Percentiles rank a stretch among this genome's conserved stretches.
Conservation (phyloP, 2,329 filamentous ascomycete species). For the Colletotrichum gloeosporioides region DNA sequence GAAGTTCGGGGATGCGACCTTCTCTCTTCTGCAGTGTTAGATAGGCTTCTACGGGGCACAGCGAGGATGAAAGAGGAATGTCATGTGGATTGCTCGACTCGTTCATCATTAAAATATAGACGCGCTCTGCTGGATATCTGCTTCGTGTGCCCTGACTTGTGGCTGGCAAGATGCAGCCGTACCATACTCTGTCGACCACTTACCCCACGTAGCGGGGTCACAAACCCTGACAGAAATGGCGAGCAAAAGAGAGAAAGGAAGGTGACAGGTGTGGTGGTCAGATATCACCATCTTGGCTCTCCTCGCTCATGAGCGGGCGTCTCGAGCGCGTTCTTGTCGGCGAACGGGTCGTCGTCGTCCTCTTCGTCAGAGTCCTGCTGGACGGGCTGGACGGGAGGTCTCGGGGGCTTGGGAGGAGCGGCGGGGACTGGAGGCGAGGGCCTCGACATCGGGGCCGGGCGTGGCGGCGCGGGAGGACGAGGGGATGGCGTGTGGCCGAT, state of each 20-base stretch:
- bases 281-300: slow-evolving; percentile 22
- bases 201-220: neutral
- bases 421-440: slow-evolving; percentile 50
- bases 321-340: slow-evolving; percentile 75
- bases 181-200: neutral
- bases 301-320: slow-evolving; percentile 16
- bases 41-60: neutral
- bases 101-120: neutral
- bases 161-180: neutral
- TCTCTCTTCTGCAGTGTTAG: neutral
- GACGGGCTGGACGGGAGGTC: slow-evolving; percentile 31
- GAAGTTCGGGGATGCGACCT: neutral
- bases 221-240: neutral
- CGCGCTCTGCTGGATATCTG: neutral
- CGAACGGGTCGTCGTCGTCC: slow-evolving; percentile 86
- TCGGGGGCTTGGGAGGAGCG: slow-evolving; percentile 42
- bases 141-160: neutral
- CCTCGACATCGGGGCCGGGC: slow-evolving; percentile 50
- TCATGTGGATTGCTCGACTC: neutral
- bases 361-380: slow-evolving; percentile 56
- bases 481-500: slow-evolving; percentile 42
- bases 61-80: neutral
- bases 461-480: slow-evolving; percentile 51
- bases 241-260: neutral
- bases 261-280: neutral